These are phyloP conservation scores for Trichophyton rubrum DNA, from an alignment of 2,329 filamentous ascomycete species.

Conservation along the genomic window DNA sequence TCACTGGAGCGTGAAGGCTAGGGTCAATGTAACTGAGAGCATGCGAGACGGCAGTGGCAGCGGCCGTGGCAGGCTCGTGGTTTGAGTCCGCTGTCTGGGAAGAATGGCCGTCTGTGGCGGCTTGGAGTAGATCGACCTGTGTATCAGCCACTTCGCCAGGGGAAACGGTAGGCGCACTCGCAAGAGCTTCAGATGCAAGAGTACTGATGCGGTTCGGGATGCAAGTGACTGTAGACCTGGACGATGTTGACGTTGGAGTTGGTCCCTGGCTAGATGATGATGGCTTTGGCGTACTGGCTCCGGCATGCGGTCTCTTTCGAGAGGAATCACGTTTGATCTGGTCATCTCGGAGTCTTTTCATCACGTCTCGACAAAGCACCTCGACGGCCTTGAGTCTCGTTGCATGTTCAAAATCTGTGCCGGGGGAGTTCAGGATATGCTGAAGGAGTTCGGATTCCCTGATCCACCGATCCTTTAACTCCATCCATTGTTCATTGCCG, in stretches of 20 bases:
- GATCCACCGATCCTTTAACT: constrained; percentile 58
- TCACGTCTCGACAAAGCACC: constrained; percentile 59
- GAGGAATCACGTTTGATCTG: constrained; percentile 44
- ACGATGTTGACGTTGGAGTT: constrained; percentile 23
- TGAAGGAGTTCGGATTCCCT: constrained; percentile 44
- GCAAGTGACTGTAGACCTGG: background rate
- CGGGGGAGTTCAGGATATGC: constrained; percentile 40
- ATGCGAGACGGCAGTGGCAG: constrained; percentile 5
- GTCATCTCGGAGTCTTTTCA: constrained; percentile 63
- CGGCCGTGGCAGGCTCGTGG: constrained; percentile 16
- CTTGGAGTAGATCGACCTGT: constrained; percentile 52
- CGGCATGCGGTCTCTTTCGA: background rate
- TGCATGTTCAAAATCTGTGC: constrained; percentile 41
- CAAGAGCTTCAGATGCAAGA: constrained; percentile 33
- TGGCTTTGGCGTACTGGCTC: background rate
- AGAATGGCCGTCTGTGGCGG: constrained; percentile 41
- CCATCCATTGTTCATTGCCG: constrained; percentile 57
- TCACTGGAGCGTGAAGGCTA: constrained; percentile 20
- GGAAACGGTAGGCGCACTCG: constrained; percentile 28
- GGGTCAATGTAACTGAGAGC: constrained; percentile 28
- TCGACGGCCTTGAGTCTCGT: constrained; percentile 55
- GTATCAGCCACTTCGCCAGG: constrained; percentile 38
- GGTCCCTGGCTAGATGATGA: constrained; percentile 9
- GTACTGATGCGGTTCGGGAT: constrained; percentile 30
- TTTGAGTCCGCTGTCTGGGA: constrained; percentile 14